Evolutionary conservation across 1,284 basidiomycete genomes (phyloP), one percentile per base, ranked within the genome.

Genomic region (Trametes versicolor): DNA sequence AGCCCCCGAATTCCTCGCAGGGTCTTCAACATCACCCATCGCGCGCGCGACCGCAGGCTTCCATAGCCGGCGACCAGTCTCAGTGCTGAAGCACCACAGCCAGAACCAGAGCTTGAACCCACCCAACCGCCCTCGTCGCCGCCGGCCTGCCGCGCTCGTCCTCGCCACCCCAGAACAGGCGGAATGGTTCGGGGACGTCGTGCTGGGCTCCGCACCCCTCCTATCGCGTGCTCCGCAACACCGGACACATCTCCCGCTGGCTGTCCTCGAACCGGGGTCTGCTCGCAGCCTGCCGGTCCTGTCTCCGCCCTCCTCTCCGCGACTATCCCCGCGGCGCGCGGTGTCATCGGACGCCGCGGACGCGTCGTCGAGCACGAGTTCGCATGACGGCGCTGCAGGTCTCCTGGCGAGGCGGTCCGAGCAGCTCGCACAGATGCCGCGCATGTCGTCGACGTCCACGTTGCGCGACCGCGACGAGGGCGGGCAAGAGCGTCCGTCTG

Each of bases 1-100:
- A 29, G 71, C 72, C 23, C 69, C 72, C 43, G 70, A 72, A 50
- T 73, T 73, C 63, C 66, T 73, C 39, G 64, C 66, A 32, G 72
- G 72, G 27, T 69, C 65, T 23, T 73, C 72, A 10, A 68, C 62
- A n/a, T 73, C 72, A 6, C 52, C 61, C 29, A 55, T 60, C 29
- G 68, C 68, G 34, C 68, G 68, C 39, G 65, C 68, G 6, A 58
- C 65, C 15, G 21, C 63, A 1, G 72, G 70, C 25, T 72, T 63
- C 58, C 61, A 58, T 50, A 71, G 69, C 53, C 58, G 27, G 12
- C 62, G 58, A 43, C 60, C 41, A 10, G 6, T 19, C 4, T 9
- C 36, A n/a, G 32, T n/a, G 6, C 13, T 25, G 21, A 49, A 52
- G 27, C 45, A 21, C 36, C 25, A 53, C 41, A 19, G 27, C 57